Evolutionary conservation across 2,329 filamentous ascomycete genomes (phyloP).

Genomic region (Incumbomyces lentus): DNA sequence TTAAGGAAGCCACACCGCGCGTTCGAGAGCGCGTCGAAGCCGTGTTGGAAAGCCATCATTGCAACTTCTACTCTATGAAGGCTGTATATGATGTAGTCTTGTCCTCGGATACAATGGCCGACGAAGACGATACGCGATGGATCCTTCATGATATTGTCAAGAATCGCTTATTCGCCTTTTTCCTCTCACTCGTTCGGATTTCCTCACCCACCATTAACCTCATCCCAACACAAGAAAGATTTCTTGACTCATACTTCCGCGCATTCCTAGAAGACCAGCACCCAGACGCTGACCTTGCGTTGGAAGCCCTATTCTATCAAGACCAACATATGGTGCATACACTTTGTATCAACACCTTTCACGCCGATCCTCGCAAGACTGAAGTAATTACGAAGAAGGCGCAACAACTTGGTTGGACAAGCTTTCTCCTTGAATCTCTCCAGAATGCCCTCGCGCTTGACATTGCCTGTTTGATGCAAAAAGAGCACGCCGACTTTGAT

Average conservation of each 20-base stretch:
- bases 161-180: conserved; percentile 38
- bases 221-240: conserved; percentile 38
- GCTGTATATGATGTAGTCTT: conserved; percentile 55
- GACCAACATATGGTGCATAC: conserved; percentile 78
- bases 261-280: conserved; percentile 73
- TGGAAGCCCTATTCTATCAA: conserved; percentile 85
- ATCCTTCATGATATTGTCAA: conserved; percentile 54
- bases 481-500: conserved; percentile 51
- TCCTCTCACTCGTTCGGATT: conserved; percentile 39
- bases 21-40: conserved; percentile 51
- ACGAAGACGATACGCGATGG: conserved; percentile 43
- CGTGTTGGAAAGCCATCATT: conserved; percentile 74
- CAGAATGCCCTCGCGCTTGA: conserved; percentile 80
- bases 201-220: conserved; percentile 35
- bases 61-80: conserved; percentile 73
- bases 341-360: conserved; percentile 67
- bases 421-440: conserved; percentile 60
- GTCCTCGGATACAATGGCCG: conserved; percentile 47
- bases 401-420: conserved; percentile 70
- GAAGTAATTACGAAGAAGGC: conserved; percentile 68
- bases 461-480: conserved; percentile 74
- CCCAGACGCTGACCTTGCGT: conserved; percentile 71
- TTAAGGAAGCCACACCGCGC: conserved; percentile 49
- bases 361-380: conserved; percentile 56
- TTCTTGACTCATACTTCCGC: conserved; percentile 50